Base-by-base conservation (phyloP, 768 basidiomycete species). In the Serendipita sp. region DNA sequence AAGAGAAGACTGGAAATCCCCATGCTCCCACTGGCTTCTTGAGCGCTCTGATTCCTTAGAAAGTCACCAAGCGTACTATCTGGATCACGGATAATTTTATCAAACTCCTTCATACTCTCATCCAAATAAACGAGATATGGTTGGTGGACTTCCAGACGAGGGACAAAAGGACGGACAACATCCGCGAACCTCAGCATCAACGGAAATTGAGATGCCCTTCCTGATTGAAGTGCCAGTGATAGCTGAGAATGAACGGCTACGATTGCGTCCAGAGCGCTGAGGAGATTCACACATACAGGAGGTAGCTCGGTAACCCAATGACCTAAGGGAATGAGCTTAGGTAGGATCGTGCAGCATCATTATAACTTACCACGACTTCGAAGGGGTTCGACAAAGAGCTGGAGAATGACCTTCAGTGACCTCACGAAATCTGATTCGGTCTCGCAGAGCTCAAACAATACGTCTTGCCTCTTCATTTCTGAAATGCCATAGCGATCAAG, bases 181-280 rank as follows among this genome's bases (percentile, higher is more conserved):
- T 82, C 80, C 5, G 88, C 84, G 34, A 92, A 73, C 16, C 78
- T 73, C 63, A 77, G 75, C 13, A 86, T 73, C 52, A 80, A 73
- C 1, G 79, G 73, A 63, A 75, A 71, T 66, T 80, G 77, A 47
- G 72, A 70, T 15, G 77, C 72, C 18, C 78, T 75, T 34, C 77
- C 70, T 11, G 75, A 69, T 11, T 77, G 74, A 66, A 89, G 71
- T 0, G 79, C 73, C 2, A 77, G 76, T 5, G 79, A 76, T 30
- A 96, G 76, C 65, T 85, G 80, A 3, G 77, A 75, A 68, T 96
- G 93, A 1, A 93, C 76, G 64, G 85, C 84, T 8, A 86, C 77
- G 66, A 97, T 89, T 69, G 91, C 89, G 68, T 94, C 91, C 60
- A 94, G 75, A 85, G 89, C 91, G 73, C 93, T 91, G 66, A 97